Evolutionary conservation across 345 rosid genomes (phyloP).

Genomic region (Salix udensis): DNA sequence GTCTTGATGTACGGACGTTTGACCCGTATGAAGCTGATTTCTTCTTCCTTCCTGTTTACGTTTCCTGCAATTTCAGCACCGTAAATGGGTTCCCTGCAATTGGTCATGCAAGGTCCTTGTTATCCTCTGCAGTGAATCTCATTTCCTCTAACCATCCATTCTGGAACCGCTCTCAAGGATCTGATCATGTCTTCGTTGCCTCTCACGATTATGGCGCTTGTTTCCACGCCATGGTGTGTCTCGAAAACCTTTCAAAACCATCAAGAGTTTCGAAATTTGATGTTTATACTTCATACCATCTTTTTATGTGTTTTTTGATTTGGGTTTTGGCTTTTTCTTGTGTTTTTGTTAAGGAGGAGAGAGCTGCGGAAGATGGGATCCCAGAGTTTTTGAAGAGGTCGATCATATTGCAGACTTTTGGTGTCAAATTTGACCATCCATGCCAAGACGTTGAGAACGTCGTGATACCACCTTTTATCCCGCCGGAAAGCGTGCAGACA

Average conservation of each 20-base stretch:
- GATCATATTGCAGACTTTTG: conserved; percentile 83
- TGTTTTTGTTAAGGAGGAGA: conserved; percentile 53
- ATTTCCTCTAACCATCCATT: conserved; percentile 54
- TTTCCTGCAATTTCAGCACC: conserved; percentile 89
- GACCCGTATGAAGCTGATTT: conserved; percentile 83
- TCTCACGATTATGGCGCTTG: conserved; percentile 95
- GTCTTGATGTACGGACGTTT: conserved; percentile 56
- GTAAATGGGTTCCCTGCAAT: conserved; percentile 87
- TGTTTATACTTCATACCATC: neutral
- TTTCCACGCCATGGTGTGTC: conserved; percentile 78
- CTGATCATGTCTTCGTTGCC: conserved; percentile 87
- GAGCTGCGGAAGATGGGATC: conserved; percentile 71
- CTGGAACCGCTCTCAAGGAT: conserved; percentile 80
- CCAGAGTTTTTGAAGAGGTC: conserved; percentile 84
- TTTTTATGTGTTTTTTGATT: neutral
- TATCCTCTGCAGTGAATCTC: conserved; percentile 59
- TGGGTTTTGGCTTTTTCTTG: neutral
- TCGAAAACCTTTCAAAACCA: neutral
- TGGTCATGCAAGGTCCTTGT: conserved; percentile 74
- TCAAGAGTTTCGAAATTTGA: neutral
- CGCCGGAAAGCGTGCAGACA: conserved; percentile 51
- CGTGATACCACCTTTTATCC: conserved; percentile 89
- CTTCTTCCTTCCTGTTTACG: conserved; percentile 93
- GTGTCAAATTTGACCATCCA: conserved; percentile 73
- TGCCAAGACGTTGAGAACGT: conserved; percentile 81